Percentiles rank a stretch among this genome's conserved stretches.
These are phyloP conservation scores for Delonix regia DNA, from an alignment of 306 rosid species.

Conservation along the genomic window DNA sequence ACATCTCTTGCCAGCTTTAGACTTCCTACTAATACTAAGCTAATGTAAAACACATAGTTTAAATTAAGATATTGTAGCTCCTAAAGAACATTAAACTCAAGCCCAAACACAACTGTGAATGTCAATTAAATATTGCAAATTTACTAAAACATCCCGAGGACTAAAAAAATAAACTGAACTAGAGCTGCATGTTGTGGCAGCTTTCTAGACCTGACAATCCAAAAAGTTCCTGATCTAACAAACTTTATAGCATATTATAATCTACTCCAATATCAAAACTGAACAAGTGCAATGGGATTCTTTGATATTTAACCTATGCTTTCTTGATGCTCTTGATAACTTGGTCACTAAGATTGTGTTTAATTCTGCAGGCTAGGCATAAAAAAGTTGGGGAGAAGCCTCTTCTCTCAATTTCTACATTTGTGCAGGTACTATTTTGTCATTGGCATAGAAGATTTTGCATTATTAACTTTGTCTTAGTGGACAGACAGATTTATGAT, in stretches of 20 bases:
- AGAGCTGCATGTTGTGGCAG: conserved; percentile 14
- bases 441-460: conserved; percentile 3
- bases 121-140: not conserved
- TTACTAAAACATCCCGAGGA: not conserved
- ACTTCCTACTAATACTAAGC: not conserved
- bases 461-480: conserved; percentile 23
- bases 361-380: conserved; percentile 84
- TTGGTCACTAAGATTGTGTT: conserved; percentile 35
- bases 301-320: conserved; percentile 9
- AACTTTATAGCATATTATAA: not conserved
- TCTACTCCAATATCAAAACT: not conserved
- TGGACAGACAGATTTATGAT: conserved; percentile 13
- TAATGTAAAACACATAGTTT: not conserved
- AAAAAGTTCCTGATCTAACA: conserved; percentile 6
- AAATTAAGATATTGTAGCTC: not conserved
- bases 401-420: conserved; percentile 86
- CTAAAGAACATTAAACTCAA: not conserved
- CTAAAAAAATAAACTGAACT: conserved; percentile 1
- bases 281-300: not conserved
- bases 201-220: conserved; percentile 14
- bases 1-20: not conserved
- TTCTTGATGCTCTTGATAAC: conserved; percentile 21
- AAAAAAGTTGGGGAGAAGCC: conserved; percentile 99
- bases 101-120: not conserved
- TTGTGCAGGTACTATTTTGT: conserved; percentile 68